Conservation (phyloP, 108 stramenopile genomes). For the Stephanodiscus minutulus region DNA sequence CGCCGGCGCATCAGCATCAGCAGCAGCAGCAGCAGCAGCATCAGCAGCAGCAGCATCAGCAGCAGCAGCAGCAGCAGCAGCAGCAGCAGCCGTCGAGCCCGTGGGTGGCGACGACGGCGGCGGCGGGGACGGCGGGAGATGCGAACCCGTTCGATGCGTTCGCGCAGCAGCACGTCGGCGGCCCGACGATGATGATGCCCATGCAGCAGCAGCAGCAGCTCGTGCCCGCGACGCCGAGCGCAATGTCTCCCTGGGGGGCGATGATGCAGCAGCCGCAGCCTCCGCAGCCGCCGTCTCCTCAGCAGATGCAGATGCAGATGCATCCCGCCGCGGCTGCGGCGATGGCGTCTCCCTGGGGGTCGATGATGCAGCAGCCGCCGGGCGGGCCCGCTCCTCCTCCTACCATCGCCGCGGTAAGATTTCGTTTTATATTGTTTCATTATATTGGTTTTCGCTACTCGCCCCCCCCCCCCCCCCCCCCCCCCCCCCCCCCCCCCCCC, state of each 20-base stretch:
- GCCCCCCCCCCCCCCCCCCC: too few species aligned
- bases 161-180: background rate
- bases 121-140: slow-evolving; percentile 6
- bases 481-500: too few species aligned
- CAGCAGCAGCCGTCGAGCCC: too few species aligned
- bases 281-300: too few species aligned
- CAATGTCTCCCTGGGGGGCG: slow-evolving; percentile 39
- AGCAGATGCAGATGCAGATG: background rate
- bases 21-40: too few species aligned
- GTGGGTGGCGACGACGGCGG: too few species aligned
- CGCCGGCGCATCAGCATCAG: slow-evolving; percentile 31
- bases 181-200: background rate
- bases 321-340: background rate
- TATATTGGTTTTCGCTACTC: too few species aligned
- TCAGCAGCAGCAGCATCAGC: too few species aligned
- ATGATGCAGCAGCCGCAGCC: slow-evolving; percentile 19
- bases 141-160: background rate
- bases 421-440: too few species aligned
- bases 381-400: too few species aligned
- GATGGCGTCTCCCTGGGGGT: background rate
- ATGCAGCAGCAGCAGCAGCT: slow-evolving; percentile 23
- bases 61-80: too few species aligned
- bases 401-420: background rate
- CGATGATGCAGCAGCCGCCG: background rate
- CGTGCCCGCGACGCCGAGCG: slow-evolving; percentile 19